Conservation (phyloP, 331 rosid species). For the Arachis monticola region DNA sequence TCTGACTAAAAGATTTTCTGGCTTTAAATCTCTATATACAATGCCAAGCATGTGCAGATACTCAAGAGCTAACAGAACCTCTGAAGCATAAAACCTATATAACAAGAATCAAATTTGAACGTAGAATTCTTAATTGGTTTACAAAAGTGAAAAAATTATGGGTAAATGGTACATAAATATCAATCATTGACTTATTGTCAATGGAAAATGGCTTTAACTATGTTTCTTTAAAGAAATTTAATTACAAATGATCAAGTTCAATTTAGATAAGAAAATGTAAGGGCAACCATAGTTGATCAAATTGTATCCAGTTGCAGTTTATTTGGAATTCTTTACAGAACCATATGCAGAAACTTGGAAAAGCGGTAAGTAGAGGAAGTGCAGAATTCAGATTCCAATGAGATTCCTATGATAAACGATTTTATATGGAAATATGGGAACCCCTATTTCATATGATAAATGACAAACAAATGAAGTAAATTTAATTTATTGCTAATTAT, state of each 20-base stretch:
- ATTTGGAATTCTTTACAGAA: neutral
- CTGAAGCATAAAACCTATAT: conserved; percentile 78
- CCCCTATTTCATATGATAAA: neutral
- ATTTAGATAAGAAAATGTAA: neutral
- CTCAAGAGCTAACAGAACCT: conserved; percentile 79
- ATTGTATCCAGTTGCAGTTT: neutral
- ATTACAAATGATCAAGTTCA: neutral
- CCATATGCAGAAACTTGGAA: conserved; percentile 15
- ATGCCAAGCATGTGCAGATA: conserved; percentile 94
- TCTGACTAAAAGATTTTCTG: conserved; percentile 80
- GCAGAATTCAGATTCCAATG: too few species aligned
- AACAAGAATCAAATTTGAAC: conserved; percentile 26
- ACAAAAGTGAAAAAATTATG: too few species aligned
- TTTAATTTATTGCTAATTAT: too few species aligned
- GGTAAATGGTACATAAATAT: too few species aligned
- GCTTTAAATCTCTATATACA: conserved; percentile 87
- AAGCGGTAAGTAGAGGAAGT: too few species aligned
- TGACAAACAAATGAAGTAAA: too few species aligned
- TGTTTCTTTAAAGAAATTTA: neutral
- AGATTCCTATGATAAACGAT: neutral
- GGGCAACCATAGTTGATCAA: conserved; percentile 6
- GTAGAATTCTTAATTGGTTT: too few species aligned
- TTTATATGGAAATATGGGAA: neutral
- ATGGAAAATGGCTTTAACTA: neutral
- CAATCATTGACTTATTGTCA: neutral